A percentile compares a stretch with the other conserved stretches of the same genome.
Conservation (phyloP, 441 rosid species). For the Erysimum cheiri region DNA sequence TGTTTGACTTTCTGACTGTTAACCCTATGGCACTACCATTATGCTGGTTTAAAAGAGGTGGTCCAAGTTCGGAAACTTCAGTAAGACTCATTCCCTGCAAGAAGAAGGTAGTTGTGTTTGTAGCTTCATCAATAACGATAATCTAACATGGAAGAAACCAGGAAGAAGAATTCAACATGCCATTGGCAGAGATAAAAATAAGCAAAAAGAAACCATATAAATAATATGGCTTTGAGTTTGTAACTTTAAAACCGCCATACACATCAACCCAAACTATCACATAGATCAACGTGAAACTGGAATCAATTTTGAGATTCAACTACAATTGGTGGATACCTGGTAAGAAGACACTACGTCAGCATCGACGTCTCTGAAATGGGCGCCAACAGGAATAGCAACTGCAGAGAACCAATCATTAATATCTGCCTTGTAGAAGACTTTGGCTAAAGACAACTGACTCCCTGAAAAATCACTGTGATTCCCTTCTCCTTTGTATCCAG, state of each 20-base stretch:
- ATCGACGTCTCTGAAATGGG: slow-evolving; percentile 73
- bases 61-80: slow-evolving; percentile 63
- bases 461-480: slow-evolving; percentile 45
- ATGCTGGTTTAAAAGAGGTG: slow-evolving; percentile 66
- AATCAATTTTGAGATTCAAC: slow-evolving; percentile 6
- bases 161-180: not conserved
- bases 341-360: slow-evolving; percentile 46
- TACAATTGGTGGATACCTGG: slow-evolving; percentile 52
- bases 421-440: slow-evolving; percentile 68
- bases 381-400: slow-evolving; percentile 76
- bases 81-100: slow-evolving; percentile 67
- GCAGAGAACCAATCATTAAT: slow-evolving; percentile 73
- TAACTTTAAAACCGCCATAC: not conserved
- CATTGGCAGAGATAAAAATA: slow-evolving; percentile 10
- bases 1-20: slow-evolving; percentile 60
- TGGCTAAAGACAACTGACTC: slow-evolving; percentile 64
- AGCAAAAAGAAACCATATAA: not conserved
- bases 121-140: slow-evolving; percentile 11
- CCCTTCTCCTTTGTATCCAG: slow-evolving; percentile 50
- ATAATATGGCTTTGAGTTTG: slow-evolving; percentile 4
- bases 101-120: slow-evolving; percentile 1
- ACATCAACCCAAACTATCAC: not conserved
- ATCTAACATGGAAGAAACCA: not conserved
- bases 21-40: slow-evolving; percentile 71
- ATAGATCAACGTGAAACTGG: slow-evolving; percentile 11